A percentile compares a stretch with the other conserved stretches of the same genome.
Evolutionary conservation across 192 early-diverging fungal species (phyloP).

Genomic region (Umbelopsis vinacea): DNA sequence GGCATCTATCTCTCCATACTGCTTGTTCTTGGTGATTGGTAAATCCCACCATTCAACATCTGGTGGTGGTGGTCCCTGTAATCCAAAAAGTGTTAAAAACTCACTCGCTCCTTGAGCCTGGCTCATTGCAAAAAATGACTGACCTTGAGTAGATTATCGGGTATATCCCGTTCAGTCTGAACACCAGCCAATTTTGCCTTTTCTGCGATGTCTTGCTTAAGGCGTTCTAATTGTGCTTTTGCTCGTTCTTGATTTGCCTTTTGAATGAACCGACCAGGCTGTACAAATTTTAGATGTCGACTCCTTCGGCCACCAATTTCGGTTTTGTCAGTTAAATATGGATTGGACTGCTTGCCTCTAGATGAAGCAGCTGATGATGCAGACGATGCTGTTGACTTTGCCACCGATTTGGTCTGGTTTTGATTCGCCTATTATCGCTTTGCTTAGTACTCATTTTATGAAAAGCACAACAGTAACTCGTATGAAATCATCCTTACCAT

Average conservation of each 20-base stretch:
- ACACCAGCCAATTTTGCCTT: slow-evolving; percentile 76
- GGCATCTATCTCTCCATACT: slow-evolving; percentile 66
- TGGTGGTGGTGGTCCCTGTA: slow-evolving; percentile 73
- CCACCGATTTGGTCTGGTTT: slow-evolving; percentile 37
- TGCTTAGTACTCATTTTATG: neutral
- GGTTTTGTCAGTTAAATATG: slow-evolving; percentile 54
- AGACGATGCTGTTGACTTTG: slow-evolving; percentile 30
- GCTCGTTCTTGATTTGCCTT: slow-evolving; percentile 83
- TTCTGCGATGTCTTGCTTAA: slow-evolving; percentile 75
- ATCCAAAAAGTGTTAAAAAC: neutral
- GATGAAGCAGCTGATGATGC: slow-evolving; percentile 51
- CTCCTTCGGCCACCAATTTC: slow-evolving; percentile 46
- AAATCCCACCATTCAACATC: slow-evolving; percentile 98
- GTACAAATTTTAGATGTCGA: slow-evolving; percentile 77
- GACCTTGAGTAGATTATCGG: slow-evolving; percentile 70
- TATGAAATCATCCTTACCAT: slow-evolving; percentile 33
- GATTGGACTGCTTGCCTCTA: slow-evolving; percentile 85
- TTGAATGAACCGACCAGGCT: slow-evolving; percentile 80
- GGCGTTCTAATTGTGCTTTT: slow-evolving; percentile 71
- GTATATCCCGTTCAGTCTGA: slow-evolving; percentile 71
- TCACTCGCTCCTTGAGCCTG: neutral
- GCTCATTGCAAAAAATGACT: neutral
- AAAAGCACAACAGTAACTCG: neutral
- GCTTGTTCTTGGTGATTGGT: slow-evolving; percentile 70
- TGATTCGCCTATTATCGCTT: slow-evolving; percentile 64